phyloP scores from a whole-genome alignment of 208 protist genomes.

The Naegleria gruberi region DNA sequence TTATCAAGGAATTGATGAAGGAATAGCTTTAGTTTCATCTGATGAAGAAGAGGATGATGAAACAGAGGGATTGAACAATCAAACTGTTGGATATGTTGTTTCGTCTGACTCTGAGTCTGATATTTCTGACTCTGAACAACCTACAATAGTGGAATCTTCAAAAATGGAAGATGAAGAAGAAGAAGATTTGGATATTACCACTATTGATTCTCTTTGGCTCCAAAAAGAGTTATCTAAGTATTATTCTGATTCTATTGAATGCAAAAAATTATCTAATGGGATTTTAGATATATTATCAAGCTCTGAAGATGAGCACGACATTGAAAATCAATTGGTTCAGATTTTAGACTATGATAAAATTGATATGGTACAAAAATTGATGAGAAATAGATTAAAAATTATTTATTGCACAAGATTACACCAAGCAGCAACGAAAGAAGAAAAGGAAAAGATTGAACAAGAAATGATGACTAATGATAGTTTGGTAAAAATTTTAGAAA shows the following conservation, averaged over 20 bases:
- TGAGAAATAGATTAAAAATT: conserved; percentile 43
- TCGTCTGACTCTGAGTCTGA: neutral
- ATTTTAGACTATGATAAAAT: conserved; percentile 73
- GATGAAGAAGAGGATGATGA: conserved; percentile 49
- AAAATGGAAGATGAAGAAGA: neutral
- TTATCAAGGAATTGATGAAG: conserved; percentile 26
- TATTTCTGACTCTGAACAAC: neutral
- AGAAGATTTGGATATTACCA: conserved; percentile 40
- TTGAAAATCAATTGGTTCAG: conserved; percentile 64
- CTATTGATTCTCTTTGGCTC: conserved; percentile 80
- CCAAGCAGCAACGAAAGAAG: conserved; percentile 44
- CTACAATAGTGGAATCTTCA: neutral
- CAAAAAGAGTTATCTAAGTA: conserved; percentile 55
- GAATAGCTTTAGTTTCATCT: conserved; percentile 62
- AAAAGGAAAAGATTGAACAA: conserved; percentile 56
- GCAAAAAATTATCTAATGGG: conserved; percentile 57
- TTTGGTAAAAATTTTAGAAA: conserved; percentile 33
- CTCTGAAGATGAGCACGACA: conserved; percentile 47
- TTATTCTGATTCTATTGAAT: conserved; percentile 51
- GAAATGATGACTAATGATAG: conserved; percentile 47
- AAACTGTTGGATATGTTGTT: conserved; percentile 15
- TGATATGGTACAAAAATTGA: conserved; percentile 63
- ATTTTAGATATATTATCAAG: conserved; percentile 54
- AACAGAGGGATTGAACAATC: neutral
- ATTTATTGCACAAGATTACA: conserved; percentile 53